Evolutionary conservation across 129 eudicot genomes (phyloP).

Genomic region (Flaveria brownii): DNA sequence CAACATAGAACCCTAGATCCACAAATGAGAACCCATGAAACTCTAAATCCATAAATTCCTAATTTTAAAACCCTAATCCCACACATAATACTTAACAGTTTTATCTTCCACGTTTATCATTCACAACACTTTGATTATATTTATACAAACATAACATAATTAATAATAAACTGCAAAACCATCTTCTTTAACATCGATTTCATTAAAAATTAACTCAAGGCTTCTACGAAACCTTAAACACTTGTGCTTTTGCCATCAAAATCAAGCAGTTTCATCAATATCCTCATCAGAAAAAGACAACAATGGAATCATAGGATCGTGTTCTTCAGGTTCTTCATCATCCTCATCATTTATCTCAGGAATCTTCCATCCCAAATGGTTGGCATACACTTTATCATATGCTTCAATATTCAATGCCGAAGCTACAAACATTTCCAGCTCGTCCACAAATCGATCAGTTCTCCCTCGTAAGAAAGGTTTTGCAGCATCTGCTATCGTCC

Average conservation of each 20-base stretch:
- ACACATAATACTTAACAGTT: not conserved
- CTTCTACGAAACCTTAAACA: not conserved
- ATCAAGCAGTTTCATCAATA: slow-evolving; percentile 43
- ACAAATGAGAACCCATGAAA: not conserved
- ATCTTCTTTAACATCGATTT: not conserved
- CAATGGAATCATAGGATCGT: slow-evolving; percentile 41
- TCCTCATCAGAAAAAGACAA: slow-evolving; percentile 63
- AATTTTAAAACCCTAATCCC: not conserved
- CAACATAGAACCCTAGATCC: not conserved
- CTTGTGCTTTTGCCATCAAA: slow-evolving; percentile 4
- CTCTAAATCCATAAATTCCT: not conserved
- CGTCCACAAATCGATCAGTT: slow-evolving; percentile 61
- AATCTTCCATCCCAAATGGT: slow-evolving; percentile 66
- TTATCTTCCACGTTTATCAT: not conserved
- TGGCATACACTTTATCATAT: slow-evolving; percentile 60
- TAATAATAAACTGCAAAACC: not conserved
- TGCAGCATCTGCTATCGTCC: slow-evolving; percentile 54
- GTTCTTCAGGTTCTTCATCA: slow-evolving; percentile 40
- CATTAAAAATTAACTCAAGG: not conserved
- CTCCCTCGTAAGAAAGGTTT: slow-evolving; percentile 68
- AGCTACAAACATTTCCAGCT: slow-evolving; percentile 75
- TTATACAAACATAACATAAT: not conserved
- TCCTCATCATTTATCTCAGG: slow-evolving; percentile 39
- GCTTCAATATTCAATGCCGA: slow-evolving; percentile 71
- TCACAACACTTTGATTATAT: not conserved